Conservation (phyloP, 2,329 filamentous ascomycete genomes). For the Phoma sp. region DNA sequence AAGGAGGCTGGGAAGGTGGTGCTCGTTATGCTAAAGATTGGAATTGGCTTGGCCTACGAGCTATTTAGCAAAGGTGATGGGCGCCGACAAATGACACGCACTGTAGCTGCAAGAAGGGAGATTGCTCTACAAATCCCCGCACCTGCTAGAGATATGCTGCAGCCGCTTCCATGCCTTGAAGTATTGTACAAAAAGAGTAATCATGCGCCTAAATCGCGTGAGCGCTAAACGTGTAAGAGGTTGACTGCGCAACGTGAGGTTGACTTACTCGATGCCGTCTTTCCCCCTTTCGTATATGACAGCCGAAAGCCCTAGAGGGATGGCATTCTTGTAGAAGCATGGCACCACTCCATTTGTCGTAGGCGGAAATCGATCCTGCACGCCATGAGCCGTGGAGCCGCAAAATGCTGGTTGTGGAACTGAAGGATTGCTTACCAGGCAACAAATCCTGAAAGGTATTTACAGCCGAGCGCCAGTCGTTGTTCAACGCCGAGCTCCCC, state of each 20-base stretch:
- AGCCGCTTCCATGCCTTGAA: conserved; percentile 4
- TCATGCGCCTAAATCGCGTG: conserved; percentile 4
- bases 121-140: background rate
- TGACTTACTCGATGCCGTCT: conserved; percentile 2
- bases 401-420: conserved; percentile 9
- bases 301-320: conserved; percentile 1
- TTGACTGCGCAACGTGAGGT: conserved; percentile 9
- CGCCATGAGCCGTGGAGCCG: conserved; percentile 9
- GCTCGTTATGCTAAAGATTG: conserved; percentile 15
- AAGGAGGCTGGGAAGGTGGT: conserved; percentile 15
- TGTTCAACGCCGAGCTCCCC: background rate
- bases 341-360: conserved; percentile 3
- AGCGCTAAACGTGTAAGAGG: background rate
- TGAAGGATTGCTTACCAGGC: conserved; percentile 2
- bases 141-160: background rate
- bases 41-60: conserved; percentile 3
- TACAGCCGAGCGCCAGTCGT: too few species aligned
- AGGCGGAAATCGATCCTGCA: conserved; percentile 1
- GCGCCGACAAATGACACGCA: conserved; percentile 4
- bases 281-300: background rate
- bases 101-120: conserved; percentile 10
- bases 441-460: background rate
- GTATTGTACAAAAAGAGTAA: background rate
- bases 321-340: conserved; percentile 12
- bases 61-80: conserved; percentile 8